A percentile compares a stretch with the other conserved stretches of the same genome.
Evolutionary conservation across 345 rosid species (phyloP).

Genomic region (Euphorbia lathyris): DNA sequence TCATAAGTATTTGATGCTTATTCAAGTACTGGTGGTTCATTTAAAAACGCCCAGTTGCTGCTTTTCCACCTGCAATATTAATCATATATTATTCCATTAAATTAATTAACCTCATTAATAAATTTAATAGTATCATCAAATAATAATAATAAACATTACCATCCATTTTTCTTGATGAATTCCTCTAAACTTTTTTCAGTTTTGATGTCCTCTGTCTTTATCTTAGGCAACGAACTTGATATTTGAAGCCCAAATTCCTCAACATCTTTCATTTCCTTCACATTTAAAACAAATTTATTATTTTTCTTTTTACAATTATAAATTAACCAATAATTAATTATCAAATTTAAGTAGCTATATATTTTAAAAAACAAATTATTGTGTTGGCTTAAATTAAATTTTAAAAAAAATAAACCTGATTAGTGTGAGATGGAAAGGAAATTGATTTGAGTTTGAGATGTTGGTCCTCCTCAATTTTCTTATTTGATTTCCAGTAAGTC

Average conservation of each 20-base stretch:
- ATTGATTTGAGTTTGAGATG: conserved; percentile 43
- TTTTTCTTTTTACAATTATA: too few species aligned
- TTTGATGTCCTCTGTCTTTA: conserved; percentile 15
- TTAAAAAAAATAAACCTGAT: conserved; percentile 21
- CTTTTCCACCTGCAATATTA: conserved; percentile 70
- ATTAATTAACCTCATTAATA: too few species aligned
- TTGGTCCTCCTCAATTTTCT: conserved; percentile 64
- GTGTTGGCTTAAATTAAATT: too few species aligned
- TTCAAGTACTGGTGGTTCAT: conserved; percentile 68
- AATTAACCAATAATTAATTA: too few species aligned
- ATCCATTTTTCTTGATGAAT: conserved; percentile 40
- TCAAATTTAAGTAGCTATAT: too few species aligned
- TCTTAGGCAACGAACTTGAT: conserved; percentile 37
- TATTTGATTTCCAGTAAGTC: conserved; percentile 66
- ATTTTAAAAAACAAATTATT: not conserved
- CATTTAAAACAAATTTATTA: too few species aligned
- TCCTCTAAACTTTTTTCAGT: conserved; percentile 31
- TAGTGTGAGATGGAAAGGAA: conserved; percentile 18
- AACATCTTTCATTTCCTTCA: not conserved
- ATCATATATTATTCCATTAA: not conserved
- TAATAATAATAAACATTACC: conserved; percentile 29
- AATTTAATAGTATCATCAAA: too few species aligned
- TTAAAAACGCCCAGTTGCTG: conserved; percentile 79
- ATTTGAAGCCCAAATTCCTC: conserved; percentile 18
- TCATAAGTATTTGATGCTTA: conserved; percentile 41